Percentiles rank a stretch among this genome's conserved stretches.
Conservation (phyloP, 768 basidiomycete genomes). For the Tylopilus felleus region DNA sequence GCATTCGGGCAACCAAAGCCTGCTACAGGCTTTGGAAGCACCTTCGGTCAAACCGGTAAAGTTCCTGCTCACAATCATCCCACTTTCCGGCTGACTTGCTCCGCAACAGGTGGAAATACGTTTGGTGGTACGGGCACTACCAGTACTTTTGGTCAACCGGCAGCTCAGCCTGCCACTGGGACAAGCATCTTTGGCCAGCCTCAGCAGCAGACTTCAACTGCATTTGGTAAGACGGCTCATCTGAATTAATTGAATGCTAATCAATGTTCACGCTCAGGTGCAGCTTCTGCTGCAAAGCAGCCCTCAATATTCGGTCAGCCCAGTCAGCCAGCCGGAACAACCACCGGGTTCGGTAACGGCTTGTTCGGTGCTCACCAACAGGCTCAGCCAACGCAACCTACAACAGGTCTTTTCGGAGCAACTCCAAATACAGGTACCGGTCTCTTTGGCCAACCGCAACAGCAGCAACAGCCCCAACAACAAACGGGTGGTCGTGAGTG, state of each 20-base stretch:
- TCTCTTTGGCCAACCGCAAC: slow-evolving; percentile 35
- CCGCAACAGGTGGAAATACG: slow-evolving; percentile 15
- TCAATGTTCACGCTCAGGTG: slow-evolving; percentile 23
- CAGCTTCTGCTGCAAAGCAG: slow-evolving; percentile 39
- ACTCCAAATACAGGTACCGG: slow-evolving; percentile 18
- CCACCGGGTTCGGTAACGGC: slow-evolving; percentile 36
- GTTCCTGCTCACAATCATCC: background rate
- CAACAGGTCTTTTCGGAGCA: slow-evolving; percentile 31
- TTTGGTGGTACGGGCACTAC: slow-evolving; percentile 24
- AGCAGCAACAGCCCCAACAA: slow-evolving; percentile 40
- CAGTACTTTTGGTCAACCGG: slow-evolving; percentile 28
- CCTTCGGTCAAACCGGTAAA: slow-evolving; percentile 28
- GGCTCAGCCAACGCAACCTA: slow-evolving; percentile 22
- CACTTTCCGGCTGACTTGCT: background rate
- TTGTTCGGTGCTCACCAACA: slow-evolving; percentile 29
- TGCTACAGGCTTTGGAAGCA: slow-evolving; percentile 26
- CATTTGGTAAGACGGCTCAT: slow-evolving; percentile 43
- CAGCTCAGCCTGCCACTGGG: slow-evolving; percentile 20
- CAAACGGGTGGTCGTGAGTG: slow-evolving; percentile 36
- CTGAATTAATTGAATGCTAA: background rate
- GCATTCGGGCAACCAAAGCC: slow-evolving; percentile 34
- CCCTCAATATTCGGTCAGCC: slow-evolving; percentile 50
- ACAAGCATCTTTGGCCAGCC: slow-evolving; percentile 37
- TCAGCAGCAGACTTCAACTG: slow-evolving; percentile 31
- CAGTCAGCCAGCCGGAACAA: slow-evolving; percentile 36